Conservation (phyloP, 768 basidiomycete genomes). For the Suillus paluster region DNA sequence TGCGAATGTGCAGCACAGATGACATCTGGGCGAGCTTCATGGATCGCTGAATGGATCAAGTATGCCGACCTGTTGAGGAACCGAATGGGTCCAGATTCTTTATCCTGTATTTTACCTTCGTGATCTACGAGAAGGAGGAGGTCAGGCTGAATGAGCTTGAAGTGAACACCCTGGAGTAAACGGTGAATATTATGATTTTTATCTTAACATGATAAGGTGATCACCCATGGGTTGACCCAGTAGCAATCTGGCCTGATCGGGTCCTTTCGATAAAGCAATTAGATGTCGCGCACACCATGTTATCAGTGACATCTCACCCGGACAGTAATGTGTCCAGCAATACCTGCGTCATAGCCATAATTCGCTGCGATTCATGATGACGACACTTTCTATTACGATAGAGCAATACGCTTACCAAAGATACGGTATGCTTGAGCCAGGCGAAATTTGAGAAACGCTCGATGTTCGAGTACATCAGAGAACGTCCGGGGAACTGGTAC, state of each 20-base stretch:
- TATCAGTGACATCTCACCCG: slow-evolving; percentile 24
- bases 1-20: slow-evolving; percentile 41
- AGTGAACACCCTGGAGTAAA: slow-evolving; percentile 37
- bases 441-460: slow-evolving; percentile 46
- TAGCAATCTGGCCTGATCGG: slow-evolving; percentile 42
- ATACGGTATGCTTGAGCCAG: slow-evolving; percentile 52
- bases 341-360: slow-evolving; percentile 52
- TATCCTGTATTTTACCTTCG: no score
- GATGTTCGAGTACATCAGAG: slow-evolving; percentile 33
- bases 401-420: slow-evolving; percentile 38
- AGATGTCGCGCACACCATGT: not conserved
- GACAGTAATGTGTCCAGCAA: no score
- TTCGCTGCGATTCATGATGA: slow-evolving; percentile 25
- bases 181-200: not conserved
- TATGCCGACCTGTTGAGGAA: no score
- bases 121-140: no score
- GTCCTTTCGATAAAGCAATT: slow-evolving; percentile 31
- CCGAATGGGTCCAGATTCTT: no score
- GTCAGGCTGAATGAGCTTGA: no score
- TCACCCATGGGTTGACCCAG: slow-evolving; percentile 50
- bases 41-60: no score
- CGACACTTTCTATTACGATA: not conserved
- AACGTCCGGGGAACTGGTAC: slow-evolving; percentile 32
- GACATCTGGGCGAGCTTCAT: no score
- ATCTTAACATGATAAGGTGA: slow-evolving; percentile 5